phyloP scores from a whole-genome alignment of 495 filamentous ascomycete genomes.

The Penicillium salamii region DNA sequence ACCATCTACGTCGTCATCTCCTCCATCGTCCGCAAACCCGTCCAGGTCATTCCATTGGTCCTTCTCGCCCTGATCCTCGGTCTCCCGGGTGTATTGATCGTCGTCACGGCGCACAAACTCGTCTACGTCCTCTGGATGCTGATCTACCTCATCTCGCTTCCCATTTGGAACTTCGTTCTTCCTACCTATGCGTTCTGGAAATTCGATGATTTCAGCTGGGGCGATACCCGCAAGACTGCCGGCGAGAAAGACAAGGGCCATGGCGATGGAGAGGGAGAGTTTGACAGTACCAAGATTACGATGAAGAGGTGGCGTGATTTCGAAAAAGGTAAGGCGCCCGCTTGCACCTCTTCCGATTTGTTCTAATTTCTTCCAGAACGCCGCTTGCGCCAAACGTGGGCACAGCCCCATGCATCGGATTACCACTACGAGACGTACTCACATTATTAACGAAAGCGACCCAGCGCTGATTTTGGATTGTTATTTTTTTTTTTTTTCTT shows the following conservation, averaged over 20 bases:
- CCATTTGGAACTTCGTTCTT: conserved; percentile 97
- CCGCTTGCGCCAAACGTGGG: conserved; percentile 20
- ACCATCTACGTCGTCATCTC: conserved; percentile 93
- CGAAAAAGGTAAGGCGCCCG: conserved; percentile 63
- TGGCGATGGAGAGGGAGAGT: conserved; percentile 88
- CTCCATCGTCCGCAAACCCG: conserved; percentile 76
- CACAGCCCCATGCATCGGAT: conserved; percentile 15
- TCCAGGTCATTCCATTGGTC: conserved; percentile 90
- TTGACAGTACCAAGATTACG: conserved; percentile 95
- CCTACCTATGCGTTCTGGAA: conserved; percentile 98
- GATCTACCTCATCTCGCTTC: conserved; percentile 89
- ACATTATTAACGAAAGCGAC: conserved; percentile 24
- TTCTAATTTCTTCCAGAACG: conserved; percentile 22
- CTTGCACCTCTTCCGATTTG: background rate
- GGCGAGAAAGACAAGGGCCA: conserved; percentile 85
- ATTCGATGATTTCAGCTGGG: conserved; percentile 99
- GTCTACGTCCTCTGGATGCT: conserved; percentile 96
- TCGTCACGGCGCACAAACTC: conserved; percentile 92
- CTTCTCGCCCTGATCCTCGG: conserved; percentile 91
- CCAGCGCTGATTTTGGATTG: background rate
- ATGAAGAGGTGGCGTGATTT: conserved; percentile 99
- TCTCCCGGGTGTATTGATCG: conserved; percentile 87
- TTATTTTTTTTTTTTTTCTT: background rate
- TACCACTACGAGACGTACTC: conserved; percentile 33
- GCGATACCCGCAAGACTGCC: conserved; percentile 93